phyloP scores from a whole-genome alignment of 345 rosid species.

The Eucalyptus pauciflora region DNA sequence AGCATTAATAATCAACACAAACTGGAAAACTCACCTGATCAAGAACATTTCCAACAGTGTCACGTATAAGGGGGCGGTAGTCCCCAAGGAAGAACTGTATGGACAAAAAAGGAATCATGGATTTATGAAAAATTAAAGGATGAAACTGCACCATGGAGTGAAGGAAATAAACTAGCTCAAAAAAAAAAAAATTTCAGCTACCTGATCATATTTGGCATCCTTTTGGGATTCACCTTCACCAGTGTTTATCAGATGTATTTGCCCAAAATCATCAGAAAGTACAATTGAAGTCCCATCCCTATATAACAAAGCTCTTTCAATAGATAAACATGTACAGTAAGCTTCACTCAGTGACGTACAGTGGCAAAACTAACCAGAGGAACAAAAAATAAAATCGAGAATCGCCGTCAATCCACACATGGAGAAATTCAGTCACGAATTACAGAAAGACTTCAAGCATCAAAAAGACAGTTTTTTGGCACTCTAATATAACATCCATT shows the following conservation, averaged over 20 bases:
- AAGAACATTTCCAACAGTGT: slow-evolving; percentile 72
- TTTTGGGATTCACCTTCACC: slow-evolving; percentile 98
- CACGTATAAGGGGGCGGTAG: slow-evolving; percentile 90
- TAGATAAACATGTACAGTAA: not conserved
- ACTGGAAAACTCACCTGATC: slow-evolving; percentile 67
- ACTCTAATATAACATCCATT: not conserved
- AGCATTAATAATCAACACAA: not conserved
- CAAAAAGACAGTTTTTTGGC: not conserved
- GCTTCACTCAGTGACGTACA: not conserved
- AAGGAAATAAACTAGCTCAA: not conserved
- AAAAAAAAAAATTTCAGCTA: slow-evolving; percentile 1
- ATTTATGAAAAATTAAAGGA: not conserved
- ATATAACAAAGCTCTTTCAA: not conserved
- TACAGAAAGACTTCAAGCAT: not conserved
- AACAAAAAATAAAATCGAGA: not conserved
- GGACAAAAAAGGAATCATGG: slow-evolving; percentile 1
- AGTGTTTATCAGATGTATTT: slow-evolving; percentile 81
- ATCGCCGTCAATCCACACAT: not conserved
- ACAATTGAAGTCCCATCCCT: slow-evolving; percentile 99
- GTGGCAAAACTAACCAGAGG: not conserved
- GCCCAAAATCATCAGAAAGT: slow-evolving; percentile 99
- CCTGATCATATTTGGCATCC: slow-evolving; percentile 97
- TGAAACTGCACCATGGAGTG: not conserved
- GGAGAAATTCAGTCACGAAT: not conserved
- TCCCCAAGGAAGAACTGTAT: slow-evolving; percentile 97